A percentile compares a stretch with the other conserved stretches of the same genome.
phyloP scores from a whole-genome alignment of 306 rosid genomes.

The Betula pendula region DNA sequence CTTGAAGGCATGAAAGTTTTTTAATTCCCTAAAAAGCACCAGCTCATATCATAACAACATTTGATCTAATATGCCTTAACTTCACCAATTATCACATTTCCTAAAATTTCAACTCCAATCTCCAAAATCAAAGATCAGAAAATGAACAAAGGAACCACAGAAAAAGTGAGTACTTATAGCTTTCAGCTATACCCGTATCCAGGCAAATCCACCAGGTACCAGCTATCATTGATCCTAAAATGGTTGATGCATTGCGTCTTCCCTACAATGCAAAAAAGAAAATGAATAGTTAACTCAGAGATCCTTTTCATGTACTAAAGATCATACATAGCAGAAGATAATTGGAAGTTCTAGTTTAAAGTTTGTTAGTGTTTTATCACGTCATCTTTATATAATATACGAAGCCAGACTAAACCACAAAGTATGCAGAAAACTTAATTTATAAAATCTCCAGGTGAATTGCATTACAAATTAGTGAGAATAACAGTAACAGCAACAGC shows the following conservation, averaged over 20 bases:
- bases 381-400: not conserved
- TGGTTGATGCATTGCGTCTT: constrained; percentile 98
- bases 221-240: constrained; percentile 85
- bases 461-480: not conserved
- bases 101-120: not conserved
- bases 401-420: not conserved
- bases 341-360: not conserved
- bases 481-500: not conserved
- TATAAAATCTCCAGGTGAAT: not conserved
- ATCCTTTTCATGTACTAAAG: not conserved
- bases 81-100: not conserved
- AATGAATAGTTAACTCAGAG: not conserved
- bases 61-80: constrained; percentile 9
- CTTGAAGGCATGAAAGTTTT: constrained; percentile 2
- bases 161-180: constrained; percentile 9
- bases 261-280: constrained; percentile 46
- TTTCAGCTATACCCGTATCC: constrained; percentile 81
- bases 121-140: not conserved
- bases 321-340: not conserved
- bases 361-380: not conserved
- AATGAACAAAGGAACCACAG: not conserved
- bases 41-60: not conserved
- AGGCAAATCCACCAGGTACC: constrained; percentile 98
- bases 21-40: constrained; percentile 18
- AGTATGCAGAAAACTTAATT: not conserved